Percentiles rank a stretch among this genome's conserved stretches.
These are phyloP conservation scores for Sporothrix curviconia DNA, from an alignment of 2,329 filamentous ascomycete species.

Conservation along the genomic window DNA sequence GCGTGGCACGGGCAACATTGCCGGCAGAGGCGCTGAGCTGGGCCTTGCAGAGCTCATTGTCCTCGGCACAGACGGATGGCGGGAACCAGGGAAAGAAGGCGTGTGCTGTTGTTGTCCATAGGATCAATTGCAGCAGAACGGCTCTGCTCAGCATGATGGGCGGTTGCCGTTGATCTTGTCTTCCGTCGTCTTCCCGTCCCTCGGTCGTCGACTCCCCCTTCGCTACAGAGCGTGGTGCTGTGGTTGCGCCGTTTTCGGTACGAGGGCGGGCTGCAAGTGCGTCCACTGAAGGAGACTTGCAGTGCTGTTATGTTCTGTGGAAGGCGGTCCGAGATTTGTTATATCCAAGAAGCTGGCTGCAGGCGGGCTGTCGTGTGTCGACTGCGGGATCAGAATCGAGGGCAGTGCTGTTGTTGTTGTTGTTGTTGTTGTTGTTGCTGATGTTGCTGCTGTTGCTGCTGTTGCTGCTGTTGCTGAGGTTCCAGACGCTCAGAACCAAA, in stretches of 20 bases:
- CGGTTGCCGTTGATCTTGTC: not conserved
- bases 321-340: not conserved
- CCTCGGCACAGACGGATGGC: constrained; percentile 22
- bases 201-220: too few species aligned
- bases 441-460: not conserved
- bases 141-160: constrained; percentile 35
- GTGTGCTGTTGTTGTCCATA: constrained; percentile 39
- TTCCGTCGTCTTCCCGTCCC: not conserved
- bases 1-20: not conserved
- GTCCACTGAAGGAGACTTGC: constrained; percentile 21
- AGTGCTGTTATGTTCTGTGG: not conserved
- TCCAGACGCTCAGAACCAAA: constrained; percentile 8
- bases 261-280: constrained; percentile 5
- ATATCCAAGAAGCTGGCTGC: not conserved
- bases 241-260: constrained; percentile 8
- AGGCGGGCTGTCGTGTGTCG: not conserved
- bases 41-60: constrained; percentile 24
- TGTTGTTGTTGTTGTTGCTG: not conserved
- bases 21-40: constrained; percentile 1
- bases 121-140: constrained; percentile 39
- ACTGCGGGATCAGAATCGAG: not conserved
- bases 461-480: constrained; percentile 2
- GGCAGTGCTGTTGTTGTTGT: not conserved
- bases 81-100: constrained; percentile 45
- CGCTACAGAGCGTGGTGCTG: not conserved